Evolutionary conservation across 2,329 filamentous ascomycete species (phyloP).

Genomic region (Arthroderma sp.): DNA sequence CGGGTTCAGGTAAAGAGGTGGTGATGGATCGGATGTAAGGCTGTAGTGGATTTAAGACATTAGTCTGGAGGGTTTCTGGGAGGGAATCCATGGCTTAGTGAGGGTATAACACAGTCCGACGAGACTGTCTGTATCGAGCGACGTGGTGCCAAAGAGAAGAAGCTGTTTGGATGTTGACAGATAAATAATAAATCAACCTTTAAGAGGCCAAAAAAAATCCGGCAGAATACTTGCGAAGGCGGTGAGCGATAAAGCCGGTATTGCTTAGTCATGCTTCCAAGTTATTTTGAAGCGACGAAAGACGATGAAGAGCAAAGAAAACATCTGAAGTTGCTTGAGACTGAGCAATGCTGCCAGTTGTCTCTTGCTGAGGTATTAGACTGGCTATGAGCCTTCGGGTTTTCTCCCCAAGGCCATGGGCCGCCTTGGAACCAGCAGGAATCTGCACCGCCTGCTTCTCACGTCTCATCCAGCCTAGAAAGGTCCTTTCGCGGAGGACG

Average conservation of each 20-base stretch:
- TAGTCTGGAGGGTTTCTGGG: constrained; percentile 30
- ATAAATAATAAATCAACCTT: no score
- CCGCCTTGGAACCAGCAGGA: constrained; percentile 18
- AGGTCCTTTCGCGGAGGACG: constrained; percentile 16
- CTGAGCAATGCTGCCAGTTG: no score
- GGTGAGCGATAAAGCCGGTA: no score
- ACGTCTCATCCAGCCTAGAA: constrained; percentile 11
- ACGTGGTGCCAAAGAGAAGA: no score
- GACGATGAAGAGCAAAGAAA: no score
- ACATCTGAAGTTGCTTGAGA: no score
- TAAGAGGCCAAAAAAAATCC: no score
- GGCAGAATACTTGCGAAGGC: no score
- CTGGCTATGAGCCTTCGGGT: constrained; percentile 24
- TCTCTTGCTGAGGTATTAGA: background rate
- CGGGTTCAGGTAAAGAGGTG: constrained; percentile 57
- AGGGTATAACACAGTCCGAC: no score
- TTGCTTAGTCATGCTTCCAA: no score
- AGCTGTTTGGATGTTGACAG: background rate
- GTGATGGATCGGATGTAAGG: constrained; percentile 52
- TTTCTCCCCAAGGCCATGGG: constrained; percentile 21
- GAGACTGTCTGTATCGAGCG: no score
- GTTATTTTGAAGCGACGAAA: no score
- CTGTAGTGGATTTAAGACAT: constrained; percentile 31
- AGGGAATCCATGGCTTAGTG: constrained; percentile 26
- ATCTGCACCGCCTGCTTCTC: constrained; percentile 25